These are phyloP conservation scores for Kuraishia ogatae DNA, from an alignment of 805 yeast species.

Conservation along the genomic window DNA sequence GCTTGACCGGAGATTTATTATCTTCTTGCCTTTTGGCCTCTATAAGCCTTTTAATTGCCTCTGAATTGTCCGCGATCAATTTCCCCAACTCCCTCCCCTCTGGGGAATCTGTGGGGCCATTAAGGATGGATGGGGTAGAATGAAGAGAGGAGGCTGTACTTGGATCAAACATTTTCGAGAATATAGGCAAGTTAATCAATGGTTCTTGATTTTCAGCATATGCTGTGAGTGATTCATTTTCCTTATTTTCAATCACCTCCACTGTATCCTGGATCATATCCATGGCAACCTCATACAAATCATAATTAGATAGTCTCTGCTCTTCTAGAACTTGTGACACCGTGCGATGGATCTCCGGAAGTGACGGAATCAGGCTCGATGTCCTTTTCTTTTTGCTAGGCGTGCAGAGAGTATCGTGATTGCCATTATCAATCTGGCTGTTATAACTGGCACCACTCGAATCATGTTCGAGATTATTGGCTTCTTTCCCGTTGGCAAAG, in stretches of 20 bases:
- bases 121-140: not conserved
- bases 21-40: not conserved
- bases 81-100: not conserved
- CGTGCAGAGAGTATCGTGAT: not conserved
- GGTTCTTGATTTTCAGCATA: not conserved
- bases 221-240: not conserved
- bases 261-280: not conserved
- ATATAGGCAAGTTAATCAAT: not conserved
- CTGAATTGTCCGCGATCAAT: not conserved
- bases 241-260: not conserved
- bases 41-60: not conserved
- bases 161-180: not conserved
- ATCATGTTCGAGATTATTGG: no score
- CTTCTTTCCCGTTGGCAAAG: not conserved
- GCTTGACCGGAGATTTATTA: not conserved
- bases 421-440: not conserved
- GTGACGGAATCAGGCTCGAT: not conserved
- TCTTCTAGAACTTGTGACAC: not conserved
- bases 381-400: not conserved
- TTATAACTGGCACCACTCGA: not conserved
- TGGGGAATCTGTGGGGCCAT: not conserved
- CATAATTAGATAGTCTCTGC: not conserved
- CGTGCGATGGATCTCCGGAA: not conserved
- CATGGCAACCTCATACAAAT: not conserved
- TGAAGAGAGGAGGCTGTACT: not conserved